These are phyloP conservation scores for Nectriaceae sp. DNA, from an alignment of 2,329 filamentous ascomycete genomes.

Conservation along the genomic window DNA sequence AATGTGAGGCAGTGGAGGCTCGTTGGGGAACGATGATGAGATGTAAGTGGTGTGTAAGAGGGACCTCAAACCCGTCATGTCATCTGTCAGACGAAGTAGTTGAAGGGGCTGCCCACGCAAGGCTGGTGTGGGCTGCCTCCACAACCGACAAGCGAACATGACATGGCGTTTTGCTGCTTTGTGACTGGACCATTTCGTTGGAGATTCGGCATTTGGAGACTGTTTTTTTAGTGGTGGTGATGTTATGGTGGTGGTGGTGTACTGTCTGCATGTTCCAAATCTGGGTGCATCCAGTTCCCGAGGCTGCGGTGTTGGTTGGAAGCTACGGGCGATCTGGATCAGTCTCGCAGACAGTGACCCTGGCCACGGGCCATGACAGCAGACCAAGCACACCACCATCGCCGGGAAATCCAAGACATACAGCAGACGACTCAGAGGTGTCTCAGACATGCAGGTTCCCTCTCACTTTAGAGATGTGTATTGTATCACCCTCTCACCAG, in stretches of 20 bases:
- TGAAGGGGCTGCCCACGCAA: slow-evolving; percentile 13
- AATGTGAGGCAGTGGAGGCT: neutral
- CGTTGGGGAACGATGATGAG: slow-evolving; percentile 17
- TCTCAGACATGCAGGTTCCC: slow-evolving; percentile 14
- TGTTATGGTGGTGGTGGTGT: slow-evolving; percentile 5
- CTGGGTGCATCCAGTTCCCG: slow-evolving; percentile 22
- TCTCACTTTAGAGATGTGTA: slow-evolving; percentile 2
- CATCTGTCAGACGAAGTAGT: neutral
- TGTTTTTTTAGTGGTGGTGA: slow-evolving; percentile 2
- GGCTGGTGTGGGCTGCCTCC: slow-evolving; percentile 22
- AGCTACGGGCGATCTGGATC: slow-evolving; percentile 18
- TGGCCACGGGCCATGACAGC: too few species aligned
- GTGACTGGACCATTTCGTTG: too few species aligned
- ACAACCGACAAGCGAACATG: slow-evolving; percentile 11
- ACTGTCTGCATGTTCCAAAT: slow-evolving; percentile 9
- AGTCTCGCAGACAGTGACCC: slow-evolving; percentile 6
- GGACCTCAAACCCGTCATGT: slow-evolving; percentile 9
- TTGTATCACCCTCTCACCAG: too few species aligned
- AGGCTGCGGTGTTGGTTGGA: slow-evolving; percentile 22
- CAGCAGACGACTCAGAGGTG: neutral
- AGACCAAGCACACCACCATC: slow-evolving; percentile 8
- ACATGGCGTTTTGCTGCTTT: slow-evolving; percentile 6
- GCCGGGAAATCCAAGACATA: slow-evolving; percentile 5
- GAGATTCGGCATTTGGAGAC: neutral
- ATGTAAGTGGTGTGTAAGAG: slow-evolving; percentile 15